Conservation (phyloP, 2,329 filamentous ascomycete genomes). For the Penicillium sp. region DNA sequence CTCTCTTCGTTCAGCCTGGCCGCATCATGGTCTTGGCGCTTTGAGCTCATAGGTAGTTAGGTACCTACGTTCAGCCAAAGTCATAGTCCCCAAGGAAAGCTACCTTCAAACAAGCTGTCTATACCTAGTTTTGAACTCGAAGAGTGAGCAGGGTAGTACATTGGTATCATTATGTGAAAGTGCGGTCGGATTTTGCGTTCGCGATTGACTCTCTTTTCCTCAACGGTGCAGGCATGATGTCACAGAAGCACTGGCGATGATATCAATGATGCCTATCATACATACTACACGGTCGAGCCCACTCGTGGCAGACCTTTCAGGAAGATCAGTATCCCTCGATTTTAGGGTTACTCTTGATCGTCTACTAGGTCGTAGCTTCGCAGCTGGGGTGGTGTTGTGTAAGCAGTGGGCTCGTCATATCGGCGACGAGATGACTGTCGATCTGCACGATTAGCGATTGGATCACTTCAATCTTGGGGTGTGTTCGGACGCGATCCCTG, state of each 20-base stretch:
- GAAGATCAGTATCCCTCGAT: neutral
- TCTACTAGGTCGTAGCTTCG: neutral
- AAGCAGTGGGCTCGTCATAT: neutral
- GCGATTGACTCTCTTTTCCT: neutral
- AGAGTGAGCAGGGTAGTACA: neutral
- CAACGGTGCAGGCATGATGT: constrained; percentile 10
- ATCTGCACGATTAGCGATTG: too few species aligned
- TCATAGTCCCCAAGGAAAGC: neutral
- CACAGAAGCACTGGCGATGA: constrained; percentile 9
- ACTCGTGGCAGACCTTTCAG: neutral
- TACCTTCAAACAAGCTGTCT: neutral
- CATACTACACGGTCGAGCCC: neutral
- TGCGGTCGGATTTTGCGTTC: neutral
- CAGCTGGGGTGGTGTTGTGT: constrained; percentile 1
- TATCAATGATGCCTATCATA: constrained; percentile 6
- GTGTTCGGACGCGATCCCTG: too few species aligned
- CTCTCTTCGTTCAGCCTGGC: neutral
- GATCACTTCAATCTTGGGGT: too few species aligned
- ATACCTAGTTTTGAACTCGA: too few species aligned
- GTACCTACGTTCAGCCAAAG: too few species aligned
- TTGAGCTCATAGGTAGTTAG: neutral
- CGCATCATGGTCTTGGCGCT: constrained; percentile 10
- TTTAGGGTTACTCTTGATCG: neutral
- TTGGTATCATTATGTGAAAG: too few species aligned
- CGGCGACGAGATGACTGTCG: too few species aligned